Conservation (phyloP, 805 yeast species). For the Zygosaccharomyces gambellarensis region DNA sequence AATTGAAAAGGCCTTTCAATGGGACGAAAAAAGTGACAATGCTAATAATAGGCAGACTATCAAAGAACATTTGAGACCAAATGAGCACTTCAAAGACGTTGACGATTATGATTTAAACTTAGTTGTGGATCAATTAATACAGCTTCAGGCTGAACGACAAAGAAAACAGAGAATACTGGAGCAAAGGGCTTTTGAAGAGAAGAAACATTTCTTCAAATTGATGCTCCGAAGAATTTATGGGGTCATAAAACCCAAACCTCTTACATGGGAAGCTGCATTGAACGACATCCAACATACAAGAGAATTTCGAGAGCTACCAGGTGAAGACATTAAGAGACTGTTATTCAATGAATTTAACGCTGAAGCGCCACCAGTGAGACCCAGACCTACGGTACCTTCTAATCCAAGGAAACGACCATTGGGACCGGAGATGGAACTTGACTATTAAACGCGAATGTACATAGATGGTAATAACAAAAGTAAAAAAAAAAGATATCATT, state of each 20-base stretch:
- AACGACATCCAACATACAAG: conserved; percentile 27
- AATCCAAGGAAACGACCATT: conserved; percentile 25
- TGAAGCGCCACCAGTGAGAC: conserved; percentile 15
- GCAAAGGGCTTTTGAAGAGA: conserved; percentile 19
- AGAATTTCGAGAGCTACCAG: conserved; percentile 36
- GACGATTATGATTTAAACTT: conserved; percentile 30
- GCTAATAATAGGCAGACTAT: conserved; percentile 12
- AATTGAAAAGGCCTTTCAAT: conserved; percentile 32
- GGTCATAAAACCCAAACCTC: conserved; percentile 22
- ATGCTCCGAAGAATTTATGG: conserved; percentile 23
- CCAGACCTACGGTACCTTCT: conserved; percentile 17
- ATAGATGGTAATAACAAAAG: background rate
- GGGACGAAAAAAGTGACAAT: conserved; percentile 23
- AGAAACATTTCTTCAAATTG: conserved; percentile 24
- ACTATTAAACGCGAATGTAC: conserved; percentile 24
- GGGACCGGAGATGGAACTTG: conserved; percentile 31
- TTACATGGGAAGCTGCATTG: conserved; percentile 38
- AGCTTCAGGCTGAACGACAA: conserved; percentile 24
- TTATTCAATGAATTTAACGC: conserved; percentile 36
- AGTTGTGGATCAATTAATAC: conserved; percentile 28
- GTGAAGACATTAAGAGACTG: conserved; percentile 26
- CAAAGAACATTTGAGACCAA: conserved; percentile 14
- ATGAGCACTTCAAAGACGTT: conserved; percentile 24
- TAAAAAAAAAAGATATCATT: conserved; percentile 30
- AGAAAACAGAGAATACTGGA: conserved; percentile 20